phyloP scores from a whole-genome alignment of 805 yeast genomes.

The Millerozyma miso region DNA sequence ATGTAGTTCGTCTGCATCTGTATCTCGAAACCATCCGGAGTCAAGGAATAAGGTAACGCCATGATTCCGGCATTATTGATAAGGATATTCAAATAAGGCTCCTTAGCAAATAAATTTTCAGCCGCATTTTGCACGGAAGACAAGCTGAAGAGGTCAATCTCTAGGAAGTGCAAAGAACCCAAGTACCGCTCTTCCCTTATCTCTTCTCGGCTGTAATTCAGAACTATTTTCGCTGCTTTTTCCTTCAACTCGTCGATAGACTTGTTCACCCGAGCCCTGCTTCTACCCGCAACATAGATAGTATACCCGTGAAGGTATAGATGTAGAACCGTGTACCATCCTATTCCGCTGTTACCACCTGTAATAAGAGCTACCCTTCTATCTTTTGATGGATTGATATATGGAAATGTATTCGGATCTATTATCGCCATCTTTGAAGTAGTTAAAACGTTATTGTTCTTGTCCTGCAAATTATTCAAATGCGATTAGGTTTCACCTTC shows the following conservation, averaged over 20 bases:
- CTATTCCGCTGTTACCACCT: conserved; percentile 81
- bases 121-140: conserved; percentile 42
- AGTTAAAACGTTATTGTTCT: neutral
- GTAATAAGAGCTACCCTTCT: conserved; percentile 69
- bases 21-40: conserved; percentile 70
- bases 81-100: conserved; percentile 52
- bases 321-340: conserved; percentile 72
- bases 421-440: conserved; percentile 9
- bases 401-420: conserved; percentile 55
- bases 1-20: conserved; percentile 78
- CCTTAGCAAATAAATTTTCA: conserved; percentile 40
- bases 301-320: conserved; percentile 74
- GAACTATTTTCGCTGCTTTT: conserved; percentile 43
- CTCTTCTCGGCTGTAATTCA: conserved; percentile 19
- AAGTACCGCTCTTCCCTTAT: conserved; percentile 17
- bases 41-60: conserved; percentile 64
- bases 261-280: conserved; percentile 47
- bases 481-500: conserved; percentile 1
- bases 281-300: conserved; percentile 73
- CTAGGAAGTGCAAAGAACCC: conserved; percentile 36
- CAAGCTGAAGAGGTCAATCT: conserved; percentile 33
- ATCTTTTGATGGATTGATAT: conserved; percentile 49
- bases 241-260: conserved; percentile 53
- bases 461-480: conserved; percentile 1
- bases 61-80: conserved; percentile 79